phyloP scores from a whole-genome alignment of 306 rosid genomes.

The Fagus crenata region DNA sequence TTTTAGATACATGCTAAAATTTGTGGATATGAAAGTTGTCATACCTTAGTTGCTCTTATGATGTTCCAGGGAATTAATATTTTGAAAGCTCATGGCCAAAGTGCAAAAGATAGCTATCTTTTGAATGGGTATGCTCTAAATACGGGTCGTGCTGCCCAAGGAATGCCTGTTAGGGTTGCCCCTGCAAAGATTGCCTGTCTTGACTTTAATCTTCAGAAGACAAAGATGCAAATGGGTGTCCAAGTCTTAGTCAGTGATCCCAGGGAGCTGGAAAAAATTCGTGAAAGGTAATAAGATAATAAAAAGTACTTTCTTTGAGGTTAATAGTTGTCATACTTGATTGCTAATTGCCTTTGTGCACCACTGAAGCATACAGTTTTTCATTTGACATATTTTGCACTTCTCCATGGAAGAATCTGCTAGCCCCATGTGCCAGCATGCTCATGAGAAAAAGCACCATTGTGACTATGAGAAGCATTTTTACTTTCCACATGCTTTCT shows the following conservation, averaged over 20 bases:
- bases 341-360: neutral
- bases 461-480: neutral
- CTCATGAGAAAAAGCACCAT: too few relatives aligned
- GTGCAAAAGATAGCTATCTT: slow-evolving; percentile 88
- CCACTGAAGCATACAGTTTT: neutral
- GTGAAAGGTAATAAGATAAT: slow-evolving; percentile 65
- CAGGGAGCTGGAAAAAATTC: slow-evolving; percentile 94
- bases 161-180: slow-evolving; percentile 90
- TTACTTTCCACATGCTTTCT: neutral
- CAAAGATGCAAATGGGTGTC: slow-evolving; percentile 98
- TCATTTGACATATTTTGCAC: too few relatives aligned
- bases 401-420: too few relatives aligned
- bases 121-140: slow-evolving; percentile 94
- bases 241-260: slow-evolving; percentile 92
- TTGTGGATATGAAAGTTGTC: neutral
- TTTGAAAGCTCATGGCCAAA: slow-evolving; percentile 97
- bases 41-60: slow-evolving; percentile 10
- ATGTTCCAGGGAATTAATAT: slow-evolving; percentile 75
- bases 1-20: neutral
- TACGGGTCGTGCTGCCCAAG: slow-evolving; percentile 97
- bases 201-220: slow-evolving; percentile 97
- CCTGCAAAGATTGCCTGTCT: slow-evolving; percentile 97
- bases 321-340: neutral
- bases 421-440: too few relatives aligned
- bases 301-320: neutral